Evolutionary conservation across 2,329 filamentous ascomycete genomes (phyloP), one percentile per base, ranked within the genome.

Genomic region (Talaromyces pinophilus): DNA sequence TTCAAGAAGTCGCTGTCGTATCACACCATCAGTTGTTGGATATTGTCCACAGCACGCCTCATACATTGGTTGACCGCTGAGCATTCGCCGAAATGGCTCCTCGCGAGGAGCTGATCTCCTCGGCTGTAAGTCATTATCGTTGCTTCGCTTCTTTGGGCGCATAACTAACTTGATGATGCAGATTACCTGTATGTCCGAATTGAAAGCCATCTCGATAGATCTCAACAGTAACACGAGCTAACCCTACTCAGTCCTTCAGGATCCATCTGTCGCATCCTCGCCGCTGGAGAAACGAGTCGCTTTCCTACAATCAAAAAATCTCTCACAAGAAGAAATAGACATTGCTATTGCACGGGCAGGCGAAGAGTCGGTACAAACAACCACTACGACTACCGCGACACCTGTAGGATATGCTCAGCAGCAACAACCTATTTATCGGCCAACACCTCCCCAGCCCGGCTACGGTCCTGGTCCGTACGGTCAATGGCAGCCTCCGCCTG

Each of bases 301-400:
- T 8, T 99, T 99, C 73, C 85, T 99, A 22, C 92, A 93, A 78
- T 96, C 93, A 7, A 99, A 99, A 82, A 98, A 99, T 79, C 86
- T 99, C 64, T 98, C 94, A 0, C 91, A 95, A 78, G 94, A 98
- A 80, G 96, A 99, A 81, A 91, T 99, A 74, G 92, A 95, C 75
- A 84, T 87, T 44, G 91, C 96, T 17, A 85, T 99, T 71, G 86
- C 91, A 50, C 88, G 94, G 74, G 88, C 88, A 57, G 88, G 90
- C 69, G 88, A 88, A 72, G 86, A 85, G 71, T 76, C 82, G 54
- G 80, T 82, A 40, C 78, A 81, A 74, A 22, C 52, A 28, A 79
- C 75, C 64, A 69, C 73, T 69, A 76, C 80, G 74, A 81, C 72
- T 71, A 80, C 77, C 75, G 81, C 82, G 52, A 76, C 83, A 44